These are phyloP conservation scores for Colletotrichum ledebouriae DNA, from an alignment of 2,329 filamentous ascomycete genomes.

Conservation along the genomic window DNA sequence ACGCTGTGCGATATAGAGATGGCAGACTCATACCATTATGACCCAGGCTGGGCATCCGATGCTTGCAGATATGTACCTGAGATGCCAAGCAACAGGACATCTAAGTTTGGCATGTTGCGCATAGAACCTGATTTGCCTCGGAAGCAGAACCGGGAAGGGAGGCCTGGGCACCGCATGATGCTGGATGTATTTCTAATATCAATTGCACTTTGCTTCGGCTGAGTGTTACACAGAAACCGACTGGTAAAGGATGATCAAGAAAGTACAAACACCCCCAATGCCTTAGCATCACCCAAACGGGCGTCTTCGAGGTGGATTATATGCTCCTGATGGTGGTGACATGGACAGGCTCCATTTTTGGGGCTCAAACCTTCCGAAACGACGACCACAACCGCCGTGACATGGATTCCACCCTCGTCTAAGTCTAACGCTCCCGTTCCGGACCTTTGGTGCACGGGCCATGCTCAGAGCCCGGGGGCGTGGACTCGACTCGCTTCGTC, in stretches of 20 bases:
- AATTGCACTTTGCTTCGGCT: neutral
- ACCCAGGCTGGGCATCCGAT: no score
- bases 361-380: neutral
- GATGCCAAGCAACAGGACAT: no score
- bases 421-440: neutral
- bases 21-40: no score
- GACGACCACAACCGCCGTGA: neutral
- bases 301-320: neutral
- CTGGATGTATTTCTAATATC: neutral
- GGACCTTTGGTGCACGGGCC: slow-evolving; percentile 13
- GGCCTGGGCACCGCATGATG: neutral
- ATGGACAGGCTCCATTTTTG: neutral
- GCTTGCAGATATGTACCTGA: no score
- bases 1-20: no score
- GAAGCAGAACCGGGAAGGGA: neutral
- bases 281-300: neutral
- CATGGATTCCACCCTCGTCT: neutral
- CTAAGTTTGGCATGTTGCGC: neutral
- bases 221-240: slow-evolving; percentile 5
- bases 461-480: slow-evolving; percentile 17
- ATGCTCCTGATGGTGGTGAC: neutral
- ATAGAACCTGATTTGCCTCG: neutral
- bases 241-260: neutral
- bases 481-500: slow-evolving; percentile 21
- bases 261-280: neutral